Conservation (phyloP, 108 stramenopile genomes). For the Epithemia pelagica region DNA sequence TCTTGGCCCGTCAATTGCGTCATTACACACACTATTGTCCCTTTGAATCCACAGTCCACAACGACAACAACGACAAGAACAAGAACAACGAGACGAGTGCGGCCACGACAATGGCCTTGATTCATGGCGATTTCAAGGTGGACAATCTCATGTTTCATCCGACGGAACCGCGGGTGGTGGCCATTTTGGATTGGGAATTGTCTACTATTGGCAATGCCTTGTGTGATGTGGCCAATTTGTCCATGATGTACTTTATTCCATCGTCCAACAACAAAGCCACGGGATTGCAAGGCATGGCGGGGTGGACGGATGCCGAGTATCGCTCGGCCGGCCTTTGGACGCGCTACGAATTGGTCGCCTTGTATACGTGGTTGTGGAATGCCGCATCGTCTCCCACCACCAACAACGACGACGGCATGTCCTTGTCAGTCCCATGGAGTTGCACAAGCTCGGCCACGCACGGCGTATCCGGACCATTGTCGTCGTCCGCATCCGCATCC, state of each 20-base stretch:
- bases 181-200: conserved; percentile 97
- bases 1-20: conserved; percentile 36
- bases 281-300: conserved; percentile 59
- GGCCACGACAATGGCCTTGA: conserved; percentile 52
- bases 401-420: background rate
- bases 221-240: conserved; percentile 91
- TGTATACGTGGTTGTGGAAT: no score
- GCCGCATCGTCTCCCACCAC: no score
- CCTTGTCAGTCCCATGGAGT: no score
- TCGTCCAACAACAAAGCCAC: no score
- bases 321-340: conserved; percentile 56
- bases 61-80: no score
- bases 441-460: no score
- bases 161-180: conserved; percentile 79
- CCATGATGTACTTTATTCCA: conserved; percentile 79
- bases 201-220: conserved; percentile 86
- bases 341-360: conserved; percentile 38
- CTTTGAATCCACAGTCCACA: no score
- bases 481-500: background rate
- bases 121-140: conserved; percentile 96
- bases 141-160: conserved; percentile 95
- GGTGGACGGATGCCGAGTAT: conserved; percentile 19
- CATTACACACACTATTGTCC: conserved; percentile 43
- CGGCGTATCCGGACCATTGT: background rate
- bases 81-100: no score